A percentile compares a stretch with the other conserved stretches of the same genome.
These are phyloP conservation scores for Telopea speciosissima DNA, from an alignment of 177 flowering plant genomes.

Conservation along the genomic window DNA sequence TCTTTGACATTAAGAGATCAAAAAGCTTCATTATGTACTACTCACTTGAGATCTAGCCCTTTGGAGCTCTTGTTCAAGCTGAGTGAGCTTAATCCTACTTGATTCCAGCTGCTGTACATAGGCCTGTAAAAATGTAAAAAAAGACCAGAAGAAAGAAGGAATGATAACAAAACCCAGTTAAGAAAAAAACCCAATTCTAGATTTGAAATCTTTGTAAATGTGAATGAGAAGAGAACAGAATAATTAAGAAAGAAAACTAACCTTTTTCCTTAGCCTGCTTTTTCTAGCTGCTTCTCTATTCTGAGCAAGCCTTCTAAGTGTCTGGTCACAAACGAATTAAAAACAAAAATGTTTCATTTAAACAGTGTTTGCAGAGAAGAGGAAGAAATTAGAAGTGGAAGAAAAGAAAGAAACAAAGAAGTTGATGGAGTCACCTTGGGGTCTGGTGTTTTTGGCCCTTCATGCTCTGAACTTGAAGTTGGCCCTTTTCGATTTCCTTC, in stretches of 20 bases:
- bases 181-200: neutral
- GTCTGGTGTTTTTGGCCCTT: conserved; percentile 88
- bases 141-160: too few species aligned
- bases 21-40: conserved; percentile 1
- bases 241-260: conserved; percentile 8
- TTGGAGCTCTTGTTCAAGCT: conserved; percentile 91
- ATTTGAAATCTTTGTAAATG: neutral
- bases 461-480: conserved; percentile 81
- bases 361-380: neutral
- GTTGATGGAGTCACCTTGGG: conserved; percentile 67
- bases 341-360: neutral
- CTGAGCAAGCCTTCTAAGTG: conserved; percentile 97
- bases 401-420: too few species aligned
- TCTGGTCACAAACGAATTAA: conserved; percentile 35
- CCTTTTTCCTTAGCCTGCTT: conserved; percentile 99
- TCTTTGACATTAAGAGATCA: neutral
- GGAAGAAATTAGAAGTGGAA: too few species aligned
- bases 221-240: neutral
- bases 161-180: neutral
- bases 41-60: conserved; percentile 85
- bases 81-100: conserved; percentile 85
- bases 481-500: conserved; percentile 66
- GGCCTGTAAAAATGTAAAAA: conserved; percentile 44
- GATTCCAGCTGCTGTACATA: conserved; percentile 96
- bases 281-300: conserved; percentile 99